Percentiles rank a stretch among this genome's conserved stretches.
These are phyloP conservation scores for Pluteus cervinus DNA, from an alignment of 768 basidiomycete genomes.

Conservation along the genomic window DNA sequence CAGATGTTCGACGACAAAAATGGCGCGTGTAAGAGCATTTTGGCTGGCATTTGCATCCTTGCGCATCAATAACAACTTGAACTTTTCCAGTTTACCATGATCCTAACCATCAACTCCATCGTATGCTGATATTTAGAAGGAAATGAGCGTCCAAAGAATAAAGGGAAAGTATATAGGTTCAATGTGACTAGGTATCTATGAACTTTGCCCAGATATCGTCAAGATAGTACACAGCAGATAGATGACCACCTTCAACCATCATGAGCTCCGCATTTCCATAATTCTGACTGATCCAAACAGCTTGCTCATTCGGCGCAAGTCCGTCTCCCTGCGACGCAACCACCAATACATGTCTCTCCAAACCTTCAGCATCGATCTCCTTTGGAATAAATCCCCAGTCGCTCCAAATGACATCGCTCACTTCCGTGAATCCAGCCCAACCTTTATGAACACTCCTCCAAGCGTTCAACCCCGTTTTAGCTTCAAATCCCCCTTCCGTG, in stretches of 20 bases:
- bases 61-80: too few relatives aligned
- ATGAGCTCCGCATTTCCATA: slow-evolving; percentile 39
- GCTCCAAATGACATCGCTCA: slow-evolving; percentile 34
- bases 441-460: slow-evolving; percentile 40
- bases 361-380: too few relatives aligned
- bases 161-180: too few relatives aligned
- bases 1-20: too few relatives aligned
- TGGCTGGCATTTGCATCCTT: too few relatives aligned
- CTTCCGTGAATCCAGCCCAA: slow-evolving; percentile 47
- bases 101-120: too few relatives aligned
- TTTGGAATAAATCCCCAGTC: too few relatives aligned
- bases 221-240: slow-evolving; percentile 36
- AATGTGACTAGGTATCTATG: too few relatives aligned
- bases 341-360: slow-evolving; percentile 38
- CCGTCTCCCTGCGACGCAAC: slow-evolving; percentile 35
- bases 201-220: slow-evolving; percentile 40
- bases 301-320: slow-evolving; percentile 35
- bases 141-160: too few relatives aligned
- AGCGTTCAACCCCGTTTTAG: slow-evolving; percentile 33
- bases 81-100: too few relatives aligned
- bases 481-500: slow-evolving; percentile 37
- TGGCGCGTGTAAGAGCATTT: too few relatives aligned
- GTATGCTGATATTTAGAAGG: too few relatives aligned
- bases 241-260: slow-evolving; percentile 42
- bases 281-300: slow-evolving; percentile 41